A percentile compares a stretch with the other conserved stretches of the same genome.
Conservation (phyloP, 768 basidiomycete species). For the Serendipita indica region DNA sequence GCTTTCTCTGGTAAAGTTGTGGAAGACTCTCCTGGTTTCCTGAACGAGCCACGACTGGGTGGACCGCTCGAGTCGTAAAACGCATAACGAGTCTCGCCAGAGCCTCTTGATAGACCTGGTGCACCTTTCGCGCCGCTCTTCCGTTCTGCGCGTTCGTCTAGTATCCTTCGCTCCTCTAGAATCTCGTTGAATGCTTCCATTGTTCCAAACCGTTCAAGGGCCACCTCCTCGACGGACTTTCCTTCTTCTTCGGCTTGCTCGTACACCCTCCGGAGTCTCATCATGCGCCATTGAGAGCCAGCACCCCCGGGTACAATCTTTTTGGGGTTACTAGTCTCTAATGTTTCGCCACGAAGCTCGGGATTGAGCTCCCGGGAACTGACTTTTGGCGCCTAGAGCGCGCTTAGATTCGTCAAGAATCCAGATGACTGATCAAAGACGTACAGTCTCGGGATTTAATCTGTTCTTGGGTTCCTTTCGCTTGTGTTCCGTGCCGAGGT, state of each 20-base stretch:
- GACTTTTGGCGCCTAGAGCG: slow-evolving; percentile 37
- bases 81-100: slow-evolving; percentile 26
- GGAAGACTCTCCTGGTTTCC: slow-evolving; percentile 58
- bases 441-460: slow-evolving; percentile 60
- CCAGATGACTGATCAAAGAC: slow-evolving; percentile 12
- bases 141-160: slow-evolving; percentile 66
- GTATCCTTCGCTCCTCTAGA: slow-evolving; percentile 63
- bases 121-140: slow-evolving; percentile 26
- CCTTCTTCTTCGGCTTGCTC: slow-evolving; percentile 83
- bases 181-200: slow-evolving; percentile 81
- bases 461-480: slow-evolving; percentile 40
- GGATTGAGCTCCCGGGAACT: slow-evolving; percentile 50
- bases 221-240: slow-evolving; percentile 57
- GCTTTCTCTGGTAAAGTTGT: slow-evolving; percentile 36
- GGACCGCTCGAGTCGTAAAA: slow-evolving; percentile 31
- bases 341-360: slow-evolving; percentile 31
- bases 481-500: slow-evolving; percentile 59
- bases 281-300: slow-evolving; percentile 96
- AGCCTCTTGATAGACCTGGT: slow-evolving; percentile 29
- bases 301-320: slow-evolving; percentile 63
- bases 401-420: neutral
- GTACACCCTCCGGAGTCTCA: slow-evolving; percentile 78
- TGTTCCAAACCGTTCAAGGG: slow-evolving; percentile 74
- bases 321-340: slow-evolving; percentile 31
- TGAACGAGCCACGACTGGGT: slow-evolving; percentile 76